These are phyloP conservation scores for Pseudozyma flocculosa DNA, from an alignment of 1,284 basidiomycete species.

Conservation along the genomic window DNA sequence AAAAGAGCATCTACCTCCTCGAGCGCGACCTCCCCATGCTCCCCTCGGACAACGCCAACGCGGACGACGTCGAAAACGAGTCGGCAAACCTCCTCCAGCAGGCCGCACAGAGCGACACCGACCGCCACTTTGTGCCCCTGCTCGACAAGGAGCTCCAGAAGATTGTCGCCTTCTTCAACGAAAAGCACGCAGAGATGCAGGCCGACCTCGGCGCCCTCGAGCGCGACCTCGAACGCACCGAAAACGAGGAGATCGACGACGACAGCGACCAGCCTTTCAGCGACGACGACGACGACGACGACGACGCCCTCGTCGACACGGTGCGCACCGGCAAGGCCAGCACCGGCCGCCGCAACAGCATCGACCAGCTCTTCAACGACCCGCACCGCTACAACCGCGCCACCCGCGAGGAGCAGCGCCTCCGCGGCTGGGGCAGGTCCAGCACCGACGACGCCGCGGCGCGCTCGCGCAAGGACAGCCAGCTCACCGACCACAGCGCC, in stretches of 20 bases:
- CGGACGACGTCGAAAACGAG: slow-evolving; percentile 45
- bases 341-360: slow-evolving; percentile 33
- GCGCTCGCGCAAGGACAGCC: slow-evolving; percentile 29
- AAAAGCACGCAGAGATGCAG: slow-evolving; percentile 63
- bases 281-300: slow-evolving; percentile 65
- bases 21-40: slow-evolving; percentile 49
- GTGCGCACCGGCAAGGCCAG: slow-evolving; percentile 31
- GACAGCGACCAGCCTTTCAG: slow-evolving; percentile 65
- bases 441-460: slow-evolving; percentile 8
- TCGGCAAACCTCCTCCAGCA: slow-evolving; percentile 37
- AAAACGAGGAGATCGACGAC: slow-evolving; percentile 61
- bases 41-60: slow-evolving; percentile 10
- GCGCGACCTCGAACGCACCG: slow-evolving; percentile 41
- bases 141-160: slow-evolving; percentile 83
- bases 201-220: slow-evolving; percentile 35
- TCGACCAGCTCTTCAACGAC: slow-evolving; percentile 45
- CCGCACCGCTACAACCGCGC: slow-evolving; percentile 40
- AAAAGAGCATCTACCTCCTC: slow-evolving; percentile 55
- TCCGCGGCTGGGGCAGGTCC: slow-evolving; percentile 19
- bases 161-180: slow-evolving; percentile 76
- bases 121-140: slow-evolving; percentile 59
- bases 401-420: slow-evolving; percentile 27
- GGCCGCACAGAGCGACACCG: slow-evolving; percentile 39
- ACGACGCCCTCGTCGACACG: slow-evolving; percentile 38
- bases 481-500: slow-evolving; percentile 9